Base-by-base conservation (phyloP, 2,329 filamentous ascomycete genomes). In the Monosporascus sp. region DNA sequence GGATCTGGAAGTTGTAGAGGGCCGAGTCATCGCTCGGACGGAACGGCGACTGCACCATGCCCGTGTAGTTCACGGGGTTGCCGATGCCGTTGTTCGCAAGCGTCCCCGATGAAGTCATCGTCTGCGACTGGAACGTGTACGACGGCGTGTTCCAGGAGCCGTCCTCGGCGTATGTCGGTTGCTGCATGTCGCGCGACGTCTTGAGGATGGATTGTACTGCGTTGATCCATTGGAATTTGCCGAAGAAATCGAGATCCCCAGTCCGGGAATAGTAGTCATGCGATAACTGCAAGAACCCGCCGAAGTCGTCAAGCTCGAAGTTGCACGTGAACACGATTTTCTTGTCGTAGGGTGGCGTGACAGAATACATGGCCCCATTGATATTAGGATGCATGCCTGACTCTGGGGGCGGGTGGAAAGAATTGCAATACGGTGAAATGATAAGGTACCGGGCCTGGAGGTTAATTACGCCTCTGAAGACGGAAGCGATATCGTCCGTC, bases 241-340 rank as follows among this genome's bases (percentile, higher is more conserved):
- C 73, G 68, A 95, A 96, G 55, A 90, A 91, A 52, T 79, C 80
- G 1, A 77, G 81, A 38, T 92, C 92, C 1, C 78, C 78, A 0
- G 91, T 96, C 55, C 82, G 79, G 22, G 82, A 77, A 72, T 89
- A 82, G 74, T 96, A 97, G 64, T 94, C 84, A 58, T 89, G 88
- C 1, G 84, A 86, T 5, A 97, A 78, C 43, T 89, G 84, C 7
- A 97, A 78, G 70, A 97, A 97, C 31, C 91, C 86, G 1, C 92
- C 91, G 1, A 97, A 79, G 11, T 89, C 93, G 73, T 97, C 92
- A 46, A 97, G 84, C 72, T 97, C 93, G 70, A 94, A 97, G 71
- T 97, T 97, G 80, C 93, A 97, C 70, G 97, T 93, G 66, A 94
- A 97, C 0, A 96, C 91, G 38, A 85, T 78, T 2, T 77, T 76